Evolutionary conservation across 169 alveolate genomes (phyloP).

Genomic region (Eimeria nieschulzi): DNA sequence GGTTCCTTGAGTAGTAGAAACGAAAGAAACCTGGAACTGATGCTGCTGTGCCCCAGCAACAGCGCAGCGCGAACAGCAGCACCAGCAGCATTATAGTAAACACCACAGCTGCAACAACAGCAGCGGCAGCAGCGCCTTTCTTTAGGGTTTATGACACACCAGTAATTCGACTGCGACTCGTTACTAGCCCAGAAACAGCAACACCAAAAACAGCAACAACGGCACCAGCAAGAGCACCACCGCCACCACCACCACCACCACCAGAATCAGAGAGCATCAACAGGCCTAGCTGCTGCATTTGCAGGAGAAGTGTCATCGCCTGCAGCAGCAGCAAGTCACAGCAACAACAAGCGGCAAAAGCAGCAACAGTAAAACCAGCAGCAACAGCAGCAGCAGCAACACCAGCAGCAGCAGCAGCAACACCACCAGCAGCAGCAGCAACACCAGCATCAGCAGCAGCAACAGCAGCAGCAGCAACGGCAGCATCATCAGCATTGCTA

Average conservation of each 20-base stretch:
- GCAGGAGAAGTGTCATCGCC: background rate
- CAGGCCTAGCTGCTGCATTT: too few species aligned
- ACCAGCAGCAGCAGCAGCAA: background rate
- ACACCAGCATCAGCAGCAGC: background rate
- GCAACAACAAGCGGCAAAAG: background rate
- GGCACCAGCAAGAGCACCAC: too few species aligned
- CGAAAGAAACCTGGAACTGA: background rate
- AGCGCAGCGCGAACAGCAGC: background rate
- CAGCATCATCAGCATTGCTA: background rate
- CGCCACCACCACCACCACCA: too few species aligned
- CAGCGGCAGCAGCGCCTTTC: background rate
- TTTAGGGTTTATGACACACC: background rate
- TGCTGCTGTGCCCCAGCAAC: background rate
- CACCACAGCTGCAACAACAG: background rate
- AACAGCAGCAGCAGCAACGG: background rate
- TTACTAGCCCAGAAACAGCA: too few species aligned
- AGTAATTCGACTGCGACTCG: too few species aligned
- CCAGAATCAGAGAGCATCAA: too few species aligned
- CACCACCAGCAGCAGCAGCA: background rate
- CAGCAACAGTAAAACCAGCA: background rate
- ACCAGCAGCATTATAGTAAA: background rate
- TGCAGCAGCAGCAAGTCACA: background rate
- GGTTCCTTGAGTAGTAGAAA: background rate
- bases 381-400: background rate
- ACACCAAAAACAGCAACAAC: too few species aligned